These are phyloP conservation scores for Paspalum vaginatum DNA, from an alignment of 176 grass and related monocot genomes.

Conservation along the genomic window DNA sequence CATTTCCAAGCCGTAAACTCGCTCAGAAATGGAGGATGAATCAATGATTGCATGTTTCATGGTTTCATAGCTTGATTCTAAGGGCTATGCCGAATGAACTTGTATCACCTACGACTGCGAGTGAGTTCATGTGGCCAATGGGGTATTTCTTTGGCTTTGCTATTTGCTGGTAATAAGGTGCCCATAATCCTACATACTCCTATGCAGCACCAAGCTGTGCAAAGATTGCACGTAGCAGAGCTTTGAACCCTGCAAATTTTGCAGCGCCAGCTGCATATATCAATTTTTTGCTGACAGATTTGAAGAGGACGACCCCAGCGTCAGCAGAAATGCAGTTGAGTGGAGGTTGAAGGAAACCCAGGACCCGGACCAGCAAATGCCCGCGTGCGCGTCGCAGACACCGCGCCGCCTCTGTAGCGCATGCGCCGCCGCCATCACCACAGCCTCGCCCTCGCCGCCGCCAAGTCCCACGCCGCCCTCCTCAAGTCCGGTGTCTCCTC, in stretches of 20 bases:
- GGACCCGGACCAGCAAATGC: neutral
- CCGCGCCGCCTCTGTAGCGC: neutral
- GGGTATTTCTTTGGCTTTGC: no score
- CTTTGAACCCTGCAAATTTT: neutral
- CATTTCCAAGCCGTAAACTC: no score
- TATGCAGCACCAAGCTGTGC: neutral
- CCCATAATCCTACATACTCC: no score
- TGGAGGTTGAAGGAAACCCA: neutral
- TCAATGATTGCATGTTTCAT: no score
- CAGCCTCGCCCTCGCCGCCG: conserved; percentile 27
- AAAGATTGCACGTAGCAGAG: neutral
- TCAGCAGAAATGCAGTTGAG: no score
- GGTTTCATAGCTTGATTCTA: no score
- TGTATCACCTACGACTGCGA: no score
- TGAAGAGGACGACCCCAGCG: no score
- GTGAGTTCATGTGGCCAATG: no score
- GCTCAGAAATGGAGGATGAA: neutral
- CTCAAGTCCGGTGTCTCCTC: conserved; percentile 48
- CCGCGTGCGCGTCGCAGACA: neutral
- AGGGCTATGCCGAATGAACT: no score
- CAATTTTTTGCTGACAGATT: no score
- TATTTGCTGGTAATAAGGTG: neutral
- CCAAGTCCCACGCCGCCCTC: conserved; percentile 50
- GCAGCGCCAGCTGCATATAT: neutral
- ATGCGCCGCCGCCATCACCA: conserved; percentile 36